Evolutionary conservation across 1,284 basidiomycete species (phyloP), one percentile per base, ranked within the genome.

Genomic region (Cystobasidium sp.): DNA sequence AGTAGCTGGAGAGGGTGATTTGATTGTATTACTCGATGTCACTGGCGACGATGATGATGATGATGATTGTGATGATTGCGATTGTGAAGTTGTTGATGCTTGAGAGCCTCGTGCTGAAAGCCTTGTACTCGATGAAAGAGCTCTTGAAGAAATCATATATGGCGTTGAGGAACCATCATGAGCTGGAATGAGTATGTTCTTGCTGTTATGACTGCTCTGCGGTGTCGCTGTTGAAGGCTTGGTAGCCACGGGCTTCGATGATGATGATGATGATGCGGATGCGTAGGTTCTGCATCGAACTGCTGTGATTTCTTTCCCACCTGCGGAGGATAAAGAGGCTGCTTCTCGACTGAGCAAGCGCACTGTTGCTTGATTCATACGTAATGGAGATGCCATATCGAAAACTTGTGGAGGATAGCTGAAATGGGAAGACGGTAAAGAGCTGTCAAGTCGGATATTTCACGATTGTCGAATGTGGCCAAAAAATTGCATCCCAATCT

Each of bases 281-380:
- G 61, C 43, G 47, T 63, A 63, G 44, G 22, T 63, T 51, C 61
- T 63, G 44, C 61, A 47, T 63, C 61, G 61, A 47, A 20, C 7
- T 31, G 43, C 24, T 31, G 61, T n/a, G 43, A 43, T 44, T 47
- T 63, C 61, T 47, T 51, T 47, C 6, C 44, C 61, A 51, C 43
- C 10, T 12, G 12, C 2, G 22, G 22, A 12, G 5, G 61, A 12
- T 22, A 63, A 24, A n/a, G 56, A 59, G 6, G 44, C 44, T 8
- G 61, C 61, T 49, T 63, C 61, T 51, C 61, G 43, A 22, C 44
- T 51, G 43, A 63, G 61, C 8, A 63, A 44, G 44, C 61, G 61
- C 31, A 51, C 7, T 20, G 31, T 14, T 18, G 61, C 18, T 12
- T 18, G 39, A 39, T 41, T 59, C 37, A 10, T 59, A 18, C 39